Conservation (phyloP, 2,329 filamentous ascomycete genomes). For the Penicillium verrucosum region DNA sequence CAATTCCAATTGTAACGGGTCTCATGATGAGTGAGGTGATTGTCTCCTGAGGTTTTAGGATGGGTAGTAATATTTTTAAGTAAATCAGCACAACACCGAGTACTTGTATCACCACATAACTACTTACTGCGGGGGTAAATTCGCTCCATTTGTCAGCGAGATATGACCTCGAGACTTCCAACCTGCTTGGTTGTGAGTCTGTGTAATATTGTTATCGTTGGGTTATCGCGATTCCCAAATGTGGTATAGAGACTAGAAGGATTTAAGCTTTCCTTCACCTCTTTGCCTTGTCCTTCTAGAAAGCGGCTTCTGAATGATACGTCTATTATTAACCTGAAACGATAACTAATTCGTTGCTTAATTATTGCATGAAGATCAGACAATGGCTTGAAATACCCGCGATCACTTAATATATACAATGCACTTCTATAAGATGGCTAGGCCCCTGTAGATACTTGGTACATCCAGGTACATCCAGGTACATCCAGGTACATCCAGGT, state of each 20-base stretch:
- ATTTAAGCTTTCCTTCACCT: conserved; percentile 7
- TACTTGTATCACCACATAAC: background rate
- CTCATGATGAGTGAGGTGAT: conserved; percentile 13
- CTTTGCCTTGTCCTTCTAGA: background rate
- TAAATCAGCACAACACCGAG: background rate
- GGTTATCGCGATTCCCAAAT: background rate
- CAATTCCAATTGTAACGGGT: conserved; percentile 47
- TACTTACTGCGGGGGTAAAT: background rate
- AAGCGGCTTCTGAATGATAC: too few relatives aligned
- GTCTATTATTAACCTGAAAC: too few relatives aligned
- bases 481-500: background rate
- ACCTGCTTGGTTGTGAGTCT: background rate
- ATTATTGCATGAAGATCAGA: background rate
- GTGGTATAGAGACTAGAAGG: background rate
- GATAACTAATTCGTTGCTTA: too few relatives aligned
- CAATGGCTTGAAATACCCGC: background rate
- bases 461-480: background rate
- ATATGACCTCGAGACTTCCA: background rate
- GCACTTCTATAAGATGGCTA: background rate
- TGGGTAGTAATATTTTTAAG: background rate
- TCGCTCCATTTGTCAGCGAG: conserved; percentile 7
- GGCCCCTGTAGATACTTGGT: background rate
- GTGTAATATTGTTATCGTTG: background rate
- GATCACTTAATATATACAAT: background rate
- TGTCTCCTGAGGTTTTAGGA: background rate